Percentiles rank a stretch among this genome's conserved stretches.
Conservation (phyloP, 352 stramenopile species). For the Globisporangium perplexum region DNA sequence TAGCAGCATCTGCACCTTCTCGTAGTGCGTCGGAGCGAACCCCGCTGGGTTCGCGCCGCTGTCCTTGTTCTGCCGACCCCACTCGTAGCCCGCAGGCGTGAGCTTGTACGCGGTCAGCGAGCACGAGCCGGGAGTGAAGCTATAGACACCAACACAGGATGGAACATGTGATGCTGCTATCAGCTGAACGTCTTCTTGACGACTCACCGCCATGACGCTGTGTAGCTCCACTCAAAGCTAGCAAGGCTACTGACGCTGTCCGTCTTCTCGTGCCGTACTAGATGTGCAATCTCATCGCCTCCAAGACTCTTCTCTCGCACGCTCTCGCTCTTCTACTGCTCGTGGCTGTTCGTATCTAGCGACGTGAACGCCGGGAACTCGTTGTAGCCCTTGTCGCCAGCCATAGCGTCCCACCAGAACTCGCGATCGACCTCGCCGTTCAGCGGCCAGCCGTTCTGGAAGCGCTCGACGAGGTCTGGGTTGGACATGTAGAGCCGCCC, state of each 20-base stretch:
- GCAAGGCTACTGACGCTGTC: too few species aligned
- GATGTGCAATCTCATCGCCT: too few species aligned
- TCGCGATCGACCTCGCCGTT: slow-evolving; percentile 5
- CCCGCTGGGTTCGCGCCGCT: slow-evolving; percentile 91
- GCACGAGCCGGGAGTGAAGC: slow-evolving; percentile 99
- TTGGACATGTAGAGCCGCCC: slow-evolving; percentile 33
- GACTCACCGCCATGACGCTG: too few species aligned
- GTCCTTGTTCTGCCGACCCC: slow-evolving; percentile 97
- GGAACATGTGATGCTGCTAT: too few species aligned
- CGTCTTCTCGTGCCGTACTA: background rate
- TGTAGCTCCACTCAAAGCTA: too few species aligned
- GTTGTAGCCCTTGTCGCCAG: background rate
- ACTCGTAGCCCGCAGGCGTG: slow-evolving; percentile 95
- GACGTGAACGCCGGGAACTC: background rate
- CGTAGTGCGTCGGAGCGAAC: slow-evolving; percentile 96
- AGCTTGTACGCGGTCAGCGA: slow-evolving; percentile 99
- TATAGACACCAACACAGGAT: too few species aligned
- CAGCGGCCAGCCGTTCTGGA: slow-evolving; percentile 19
- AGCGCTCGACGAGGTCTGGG: slow-evolving; percentile 26
- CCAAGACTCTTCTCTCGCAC: too few species aligned
- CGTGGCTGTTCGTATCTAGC: too few species aligned
- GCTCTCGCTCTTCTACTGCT: too few species aligned
- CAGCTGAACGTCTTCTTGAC: too few species aligned
- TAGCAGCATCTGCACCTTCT: slow-evolving; percentile 99
- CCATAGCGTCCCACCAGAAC: background rate